These are phyloP conservation scores for Acacia crassicarpa DNA, from an alignment of 306 rosid genomes.

Conservation along the genomic window DNA sequence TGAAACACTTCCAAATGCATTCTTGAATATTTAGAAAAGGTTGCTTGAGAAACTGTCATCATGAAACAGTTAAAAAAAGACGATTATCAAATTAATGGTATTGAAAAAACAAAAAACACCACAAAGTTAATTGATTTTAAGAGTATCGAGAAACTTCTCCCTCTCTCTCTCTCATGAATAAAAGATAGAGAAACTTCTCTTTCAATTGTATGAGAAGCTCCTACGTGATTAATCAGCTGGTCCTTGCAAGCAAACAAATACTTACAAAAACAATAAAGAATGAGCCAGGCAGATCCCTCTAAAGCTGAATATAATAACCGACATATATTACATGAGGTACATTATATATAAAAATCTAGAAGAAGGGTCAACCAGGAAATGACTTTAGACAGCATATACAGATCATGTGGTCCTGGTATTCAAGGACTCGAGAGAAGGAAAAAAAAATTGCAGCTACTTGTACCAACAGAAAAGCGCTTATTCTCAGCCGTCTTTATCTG, in stretches of 20 bases:
- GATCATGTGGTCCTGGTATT: slow-evolving; percentile 25
- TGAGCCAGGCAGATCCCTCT: slow-evolving; percentile 20
- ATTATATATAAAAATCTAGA: slow-evolving; percentile 29
- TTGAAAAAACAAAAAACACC: neutral
- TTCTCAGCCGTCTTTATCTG: slow-evolving; percentile 45
- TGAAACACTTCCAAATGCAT: slow-evolving; percentile 15
- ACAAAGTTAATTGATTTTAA: neutral
- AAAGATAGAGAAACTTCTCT: neutral
- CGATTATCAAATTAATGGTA: neutral
- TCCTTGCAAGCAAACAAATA: slow-evolving; percentile 35
- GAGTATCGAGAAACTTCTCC: neutral
- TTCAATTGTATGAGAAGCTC: slow-evolving; percentile 9
- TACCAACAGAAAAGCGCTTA: slow-evolving; percentile 24
- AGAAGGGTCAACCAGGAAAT: slow-evolving; percentile 21
- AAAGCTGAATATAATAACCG: slow-evolving; percentile 31
- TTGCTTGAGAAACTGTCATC: slow-evolving; percentile 29
- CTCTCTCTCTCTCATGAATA: neutral
- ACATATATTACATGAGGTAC: slow-evolving; percentile 28
- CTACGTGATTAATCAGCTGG: slow-evolving; percentile 22
- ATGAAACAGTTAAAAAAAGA: neutral
- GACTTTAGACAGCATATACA: slow-evolving; percentile 41
- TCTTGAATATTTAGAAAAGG: slow-evolving; percentile 20
- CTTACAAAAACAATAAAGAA: slow-evolving; percentile 33
- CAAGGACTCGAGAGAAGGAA: slow-evolving; percentile 22
- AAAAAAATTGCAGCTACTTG: slow-evolving; percentile 27